Evolutionary conservation across 1,284 basidiomycete genomes (phyloP), one percentile per base, ranked within the genome.

Genomic region (Clitocybe nebularis): DNA sequence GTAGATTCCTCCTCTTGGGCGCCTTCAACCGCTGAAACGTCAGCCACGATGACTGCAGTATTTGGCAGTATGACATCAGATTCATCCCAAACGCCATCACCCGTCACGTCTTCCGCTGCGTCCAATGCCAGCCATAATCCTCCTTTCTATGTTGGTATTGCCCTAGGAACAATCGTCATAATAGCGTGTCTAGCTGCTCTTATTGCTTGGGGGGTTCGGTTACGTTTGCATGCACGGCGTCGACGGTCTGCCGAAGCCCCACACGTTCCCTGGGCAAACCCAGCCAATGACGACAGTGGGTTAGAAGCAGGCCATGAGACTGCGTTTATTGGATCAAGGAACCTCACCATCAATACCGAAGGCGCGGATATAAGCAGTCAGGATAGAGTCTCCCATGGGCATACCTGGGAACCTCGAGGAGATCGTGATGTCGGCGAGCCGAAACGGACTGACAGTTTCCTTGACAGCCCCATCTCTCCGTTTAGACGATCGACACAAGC

Each of bases 131-230:
- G 54, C 6, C 64, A 67, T 35, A 53, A 54, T n/a, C 54, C 67
- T 4, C 59, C 66, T 14, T 62, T 71, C 48, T 74, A 72, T 50
- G 53, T 71, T 16, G 74, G 66, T 8, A 67, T 77, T 39, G 61
- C 64, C 5, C 55, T 78, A 8, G 72, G 66, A 7, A 53, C 55
- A 3, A 65, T 78, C 20, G 60, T 64, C 5, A 63, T 58, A 11
- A 50, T 70, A 22, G 68, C 66, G 3, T 53, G 67, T 29, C 24
- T 74, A 19, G 59, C 66, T 11, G 66, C 67, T 2, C 37, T 69
- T 16, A 48, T 69, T 29, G 61, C 62, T 1, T 74, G 69, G 67
- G 64, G 61, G 53, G 47, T 69, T 25, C 66, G 69, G 24, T 52
- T 63, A 14, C 61, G 66, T 38, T 45, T 60, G 38, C 64, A 62